Percentiles rank a stretch among this genome's conserved stretches.
Conservation (phyloP, 345 rosid genomes). For the Chamaenerion angustifolium region DNA sequence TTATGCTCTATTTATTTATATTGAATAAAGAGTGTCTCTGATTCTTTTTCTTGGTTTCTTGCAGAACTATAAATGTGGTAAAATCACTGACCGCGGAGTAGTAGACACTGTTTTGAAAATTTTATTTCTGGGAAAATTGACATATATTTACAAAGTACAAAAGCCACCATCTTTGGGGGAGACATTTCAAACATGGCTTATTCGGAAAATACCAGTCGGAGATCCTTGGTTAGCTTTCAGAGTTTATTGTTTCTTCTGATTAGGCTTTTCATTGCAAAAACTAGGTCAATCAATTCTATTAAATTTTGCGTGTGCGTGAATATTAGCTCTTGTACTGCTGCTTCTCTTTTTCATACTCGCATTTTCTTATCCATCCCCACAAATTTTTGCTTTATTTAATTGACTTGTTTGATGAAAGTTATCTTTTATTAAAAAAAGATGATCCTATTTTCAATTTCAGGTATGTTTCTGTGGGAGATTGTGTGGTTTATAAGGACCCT, state of each 20-base stretch:
- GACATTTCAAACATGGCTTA: constrained; percentile 39
- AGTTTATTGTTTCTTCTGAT: not conserved
- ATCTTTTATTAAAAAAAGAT: not conserved
- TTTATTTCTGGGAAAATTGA: constrained; percentile 61
- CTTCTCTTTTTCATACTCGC: too few relatives aligned
- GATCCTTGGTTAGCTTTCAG: constrained; percentile 36
- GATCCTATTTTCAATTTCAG: constrained; percentile 21
- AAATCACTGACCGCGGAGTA: constrained; percentile 37
- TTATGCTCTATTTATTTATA: not conserved
- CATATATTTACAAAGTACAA: constrained; percentile 53
- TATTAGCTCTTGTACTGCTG: too few relatives aligned
- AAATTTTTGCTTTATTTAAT: too few relatives aligned
- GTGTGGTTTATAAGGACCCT: constrained; percentile 86
- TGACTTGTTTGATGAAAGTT: not conserved
- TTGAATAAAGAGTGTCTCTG: constrained; percentile 2
- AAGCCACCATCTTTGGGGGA: constrained; percentile 41
- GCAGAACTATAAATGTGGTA: constrained; percentile 57
- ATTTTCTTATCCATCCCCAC: too few relatives aligned
- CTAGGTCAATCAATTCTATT: too few relatives aligned
- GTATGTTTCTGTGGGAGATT: constrained; percentile 73
- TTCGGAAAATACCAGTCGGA: constrained; percentile 62
- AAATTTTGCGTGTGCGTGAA: too few relatives aligned
- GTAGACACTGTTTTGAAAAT: constrained; percentile 42
- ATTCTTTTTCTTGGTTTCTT: constrained; percentile 8
- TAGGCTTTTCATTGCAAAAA: not conserved